These are phyloP conservation scores for Polysphondylium violaceum DNA, from an alignment of 78 protist genomes.

Conservation along the genomic window DNA sequence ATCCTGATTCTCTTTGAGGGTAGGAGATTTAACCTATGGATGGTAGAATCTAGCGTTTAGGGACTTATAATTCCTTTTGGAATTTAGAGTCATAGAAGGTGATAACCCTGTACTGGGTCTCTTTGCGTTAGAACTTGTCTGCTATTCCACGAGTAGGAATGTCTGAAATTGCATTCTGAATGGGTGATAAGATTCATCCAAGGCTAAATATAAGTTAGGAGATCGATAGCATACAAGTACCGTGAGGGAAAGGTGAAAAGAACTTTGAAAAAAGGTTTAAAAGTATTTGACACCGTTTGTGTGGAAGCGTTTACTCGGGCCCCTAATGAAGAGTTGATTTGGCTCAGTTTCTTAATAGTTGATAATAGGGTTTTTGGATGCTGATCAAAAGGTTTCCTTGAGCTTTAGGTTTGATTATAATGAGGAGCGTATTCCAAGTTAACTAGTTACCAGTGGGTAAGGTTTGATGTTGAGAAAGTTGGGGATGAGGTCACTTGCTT, in stretches of 20 bases:
- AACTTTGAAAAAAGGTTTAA: slow-evolving; percentile 94
- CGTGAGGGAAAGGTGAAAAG: slow-evolving; percentile 96
- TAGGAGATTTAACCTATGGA: slow-evolving; percentile 16
- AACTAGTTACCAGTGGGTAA: slow-evolving; percentile 16
- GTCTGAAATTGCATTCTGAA: slow-evolving; percentile 93
- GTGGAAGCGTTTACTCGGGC: slow-evolving; percentile 70
- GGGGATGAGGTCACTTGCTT: slow-evolving; percentile 6
- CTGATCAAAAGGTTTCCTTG: slow-evolving; percentile 6
- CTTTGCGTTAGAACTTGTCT: neutral
- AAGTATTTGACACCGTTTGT: slow-evolving; percentile 71
- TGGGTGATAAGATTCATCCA: slow-evolving; percentile 89
- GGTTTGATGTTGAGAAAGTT: neutral
- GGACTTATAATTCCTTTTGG: slow-evolving; percentile 62
- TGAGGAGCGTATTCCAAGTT: slow-evolving; percentile 16
- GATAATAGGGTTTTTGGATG: slow-evolving; percentile 15
- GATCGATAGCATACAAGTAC: slow-evolving; percentile 96
- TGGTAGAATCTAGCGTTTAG: neutral
- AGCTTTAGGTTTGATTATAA: neutral
- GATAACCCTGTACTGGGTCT: slow-evolving; percentile 86
- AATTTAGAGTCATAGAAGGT: slow-evolving; percentile 89
- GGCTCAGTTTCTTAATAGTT: slow-evolving; percentile 9
- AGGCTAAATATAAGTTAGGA: slow-evolving; percentile 86
- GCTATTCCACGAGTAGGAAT: slow-evolving; percentile 86
- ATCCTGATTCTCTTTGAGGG: slow-evolving; percentile 10
- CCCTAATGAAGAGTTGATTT: slow-evolving; percentile 7